Evolutionary conservation across 2,329 filamentous ascomycete species (phyloP), one percentile per base, ranked within the genome.

Genomic region (Pyricularia pennisetigena): DNA sequence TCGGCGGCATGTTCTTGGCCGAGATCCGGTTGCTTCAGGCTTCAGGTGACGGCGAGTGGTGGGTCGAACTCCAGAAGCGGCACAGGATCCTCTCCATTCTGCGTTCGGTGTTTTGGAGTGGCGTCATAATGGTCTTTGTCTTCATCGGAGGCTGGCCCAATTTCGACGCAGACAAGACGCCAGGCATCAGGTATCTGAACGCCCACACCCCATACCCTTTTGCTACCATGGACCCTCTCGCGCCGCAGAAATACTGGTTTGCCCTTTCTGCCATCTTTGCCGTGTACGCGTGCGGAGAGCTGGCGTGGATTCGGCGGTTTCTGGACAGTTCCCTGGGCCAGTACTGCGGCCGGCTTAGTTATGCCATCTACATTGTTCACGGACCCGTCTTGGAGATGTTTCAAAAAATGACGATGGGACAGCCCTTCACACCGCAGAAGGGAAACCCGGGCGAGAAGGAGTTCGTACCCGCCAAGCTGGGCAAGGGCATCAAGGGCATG

Each of bases 301-400:
- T 81, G 49, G 71, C 70, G 5, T 69, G 71, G 5, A 66, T 79
- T 32, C 79, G 74, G 35, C 69, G 71, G 14, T 70, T 82, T 30
- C 84, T 86, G 72, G 82, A 82, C 68, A 79, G 78, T 2, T 74
- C 77, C 0, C 70, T 84, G 14, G 81, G 83, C 14, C 84, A 85
- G 71, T 88, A 88, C 73, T 81, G 85, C 24, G 86, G 82, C 14
- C 80, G 81, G 29, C 83, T 87, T 70, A 86, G 83, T 68, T 88
- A 83, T 70, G 82, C 85, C 3, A 78, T 88, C 3, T 88, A 88
- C 71, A 78, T 88, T 7, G 80, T 84, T n/a, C 85, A 88, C 71
- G 85, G 85, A 0, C 80, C 81, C 4, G 78, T 83, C 14, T 74
- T 86, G 9, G 79, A 77, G 16, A 70, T 79, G 64, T 72, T 80